Evolutionary conservation across 352 stramenopile genomes (phyloP).

Genomic region (Globisporangium mamillatum): DNA sequence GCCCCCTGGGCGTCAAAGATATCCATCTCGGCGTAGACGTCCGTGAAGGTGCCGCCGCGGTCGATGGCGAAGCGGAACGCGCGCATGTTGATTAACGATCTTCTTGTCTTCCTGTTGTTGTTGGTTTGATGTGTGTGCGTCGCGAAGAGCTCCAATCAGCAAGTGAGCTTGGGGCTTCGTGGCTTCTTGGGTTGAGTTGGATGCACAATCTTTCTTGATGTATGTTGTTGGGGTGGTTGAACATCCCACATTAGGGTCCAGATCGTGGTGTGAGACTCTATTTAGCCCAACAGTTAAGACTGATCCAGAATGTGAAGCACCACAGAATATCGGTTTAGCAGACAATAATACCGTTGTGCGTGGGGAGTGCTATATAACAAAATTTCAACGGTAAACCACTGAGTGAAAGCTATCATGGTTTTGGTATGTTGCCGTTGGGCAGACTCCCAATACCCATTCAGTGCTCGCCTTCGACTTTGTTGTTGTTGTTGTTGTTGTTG

Average conservation of each 20-base stretch:
- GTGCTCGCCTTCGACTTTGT: too few relatives aligned
- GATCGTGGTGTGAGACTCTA: neutral
- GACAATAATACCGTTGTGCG: too few relatives aligned
- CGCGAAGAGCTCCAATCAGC: neutral
- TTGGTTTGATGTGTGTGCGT: neutral
- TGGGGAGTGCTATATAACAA: too few relatives aligned
- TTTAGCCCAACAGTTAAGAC: too few relatives aligned
- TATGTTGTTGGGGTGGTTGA: neutral
- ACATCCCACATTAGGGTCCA: neutral
- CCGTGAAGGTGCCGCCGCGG: slow-evolving; percentile 97
- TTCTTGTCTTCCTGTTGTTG: neutral
- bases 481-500: too few relatives aligned
- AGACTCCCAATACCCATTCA: too few relatives aligned
- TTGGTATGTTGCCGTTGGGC: too few relatives aligned
- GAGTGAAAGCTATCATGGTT: too few relatives aligned
- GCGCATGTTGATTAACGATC: slow-evolving; percentile 23
- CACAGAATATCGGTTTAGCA: too few relatives aligned
- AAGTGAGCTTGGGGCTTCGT: neutral
- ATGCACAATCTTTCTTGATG: neutral
- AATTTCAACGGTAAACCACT: too few relatives aligned
- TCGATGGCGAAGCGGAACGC: slow-evolving; percentile 97
- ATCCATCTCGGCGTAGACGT: slow-evolving; percentile 95
- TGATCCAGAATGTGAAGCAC: too few relatives aligned
- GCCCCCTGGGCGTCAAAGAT: slow-evolving; percentile 51
- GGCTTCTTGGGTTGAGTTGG: neutral